phyloP scores from a whole-genome alignment of 495 filamentous ascomycete species.

The Penicillium roqueforti region DNA sequence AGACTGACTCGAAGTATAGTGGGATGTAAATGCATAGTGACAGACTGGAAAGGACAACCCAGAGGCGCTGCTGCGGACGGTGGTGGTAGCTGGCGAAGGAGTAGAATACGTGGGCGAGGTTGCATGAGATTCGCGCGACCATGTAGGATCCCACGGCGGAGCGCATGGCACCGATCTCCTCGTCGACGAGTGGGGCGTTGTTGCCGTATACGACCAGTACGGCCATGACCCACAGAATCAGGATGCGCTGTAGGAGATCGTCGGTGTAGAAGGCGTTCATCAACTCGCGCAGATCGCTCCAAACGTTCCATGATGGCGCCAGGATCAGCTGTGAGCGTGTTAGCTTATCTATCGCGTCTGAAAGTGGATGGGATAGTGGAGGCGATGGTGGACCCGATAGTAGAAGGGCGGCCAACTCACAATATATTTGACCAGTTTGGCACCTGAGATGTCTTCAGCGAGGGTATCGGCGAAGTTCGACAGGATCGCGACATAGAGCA shows the following conservation, averaged over 20 bases:
- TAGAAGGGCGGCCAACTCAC: conserved; percentile 12
- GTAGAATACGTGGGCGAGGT: conserved; percentile 29
- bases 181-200: conserved; percentile 41
- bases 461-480: conserved; percentile 44
- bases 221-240: conserved; percentile 48
- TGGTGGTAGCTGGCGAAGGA: conserved; percentile 39
- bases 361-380: no score
- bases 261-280: conserved; percentile 51
- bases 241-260: conserved; percentile 42
- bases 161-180: conserved; percentile 39
- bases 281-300: conserved; percentile 44
- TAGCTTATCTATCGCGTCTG: no score
- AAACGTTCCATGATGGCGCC: conserved; percentile 45
- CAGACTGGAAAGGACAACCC: conserved; percentile 27
- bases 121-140: conserved; percentile 27
- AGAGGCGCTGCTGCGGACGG: conserved; percentile 34
- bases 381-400: no score
- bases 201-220: conserved; percentile 45
- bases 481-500: conserved; percentile 45
- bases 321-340: conserved; percentile 1
- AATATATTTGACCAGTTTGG: conserved; percentile 43
- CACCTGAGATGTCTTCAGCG: conserved; percentile 40
- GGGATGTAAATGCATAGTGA: conserved; percentile 38
- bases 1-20: conserved; percentile 34
- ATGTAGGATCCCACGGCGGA: conserved; percentile 39